Percentiles rank a stretch among this genome's conserved stretches.
Evolutionary conservation across 129 eudicot genomes (phyloP).

Genomic region (Solidago caesia): DNA sequence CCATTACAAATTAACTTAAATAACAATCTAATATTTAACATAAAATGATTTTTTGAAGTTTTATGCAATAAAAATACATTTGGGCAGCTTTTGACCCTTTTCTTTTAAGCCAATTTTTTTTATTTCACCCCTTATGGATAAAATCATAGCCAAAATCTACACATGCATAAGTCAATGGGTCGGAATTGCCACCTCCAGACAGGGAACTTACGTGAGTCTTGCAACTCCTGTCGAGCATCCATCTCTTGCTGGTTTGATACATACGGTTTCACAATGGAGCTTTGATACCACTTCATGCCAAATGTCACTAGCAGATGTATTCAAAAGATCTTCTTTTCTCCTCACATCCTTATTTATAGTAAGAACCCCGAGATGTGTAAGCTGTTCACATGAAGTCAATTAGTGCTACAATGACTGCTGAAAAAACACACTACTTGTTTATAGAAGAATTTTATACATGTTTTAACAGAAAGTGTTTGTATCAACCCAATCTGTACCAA

Average conservation of each 20-base stretch:
- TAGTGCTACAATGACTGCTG: conserved; percentile 14
- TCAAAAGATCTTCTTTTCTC: conserved; percentile 57
- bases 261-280: conserved; percentile 68
- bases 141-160: neutral
- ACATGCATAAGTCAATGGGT: neutral
- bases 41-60: conserved; percentile 3
- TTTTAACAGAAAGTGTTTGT: neutral
- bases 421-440: neutral
- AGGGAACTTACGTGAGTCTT: conserved; percentile 57
- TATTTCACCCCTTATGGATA: neutral
- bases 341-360: conserved; percentile 80
- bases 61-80: neutral
- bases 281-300: conserved; percentile 76
- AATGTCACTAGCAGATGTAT: conserved; percentile 31
- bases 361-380: conserved; percentile 64
- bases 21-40: neutral
- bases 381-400: conserved; percentile 40
- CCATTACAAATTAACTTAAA: too few species aligned
- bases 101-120: neutral
- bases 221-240: conserved; percentile 98
- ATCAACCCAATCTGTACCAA: neutral
- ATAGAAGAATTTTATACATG: too few species aligned
- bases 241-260: conserved; percentile 89
- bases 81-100: neutral
- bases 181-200: neutral